These are phyloP conservation scores for Pyricularia sp. DNA, from an alignment of 2,329 filamentous ascomycete genomes.

Conservation along the genomic window DNA sequence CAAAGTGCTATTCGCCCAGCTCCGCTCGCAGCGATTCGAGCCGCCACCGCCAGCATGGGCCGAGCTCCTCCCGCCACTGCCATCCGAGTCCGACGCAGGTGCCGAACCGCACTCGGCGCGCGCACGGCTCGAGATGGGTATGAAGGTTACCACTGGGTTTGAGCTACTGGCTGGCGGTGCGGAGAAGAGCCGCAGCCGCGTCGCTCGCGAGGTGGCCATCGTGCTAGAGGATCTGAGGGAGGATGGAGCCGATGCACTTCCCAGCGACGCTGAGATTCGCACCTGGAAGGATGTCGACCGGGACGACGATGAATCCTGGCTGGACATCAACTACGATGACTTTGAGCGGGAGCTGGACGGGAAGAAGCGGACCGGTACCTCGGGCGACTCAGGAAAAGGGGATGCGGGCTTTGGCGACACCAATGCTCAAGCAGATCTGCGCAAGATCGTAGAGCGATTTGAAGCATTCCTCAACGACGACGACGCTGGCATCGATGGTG, in stretches of 20 bases:
- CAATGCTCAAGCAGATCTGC: constrained; percentile 59
- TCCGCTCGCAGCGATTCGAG: constrained; percentile 73
- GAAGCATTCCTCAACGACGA: constrained; percentile 85
- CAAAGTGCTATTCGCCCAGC: constrained; percentile 77
- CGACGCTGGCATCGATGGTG: constrained; percentile 65
- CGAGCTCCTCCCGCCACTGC: constrained; percentile 15
- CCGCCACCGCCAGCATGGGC: constrained; percentile 41
- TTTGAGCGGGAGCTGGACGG: constrained; percentile 18
- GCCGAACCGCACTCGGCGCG: constrained; percentile 5
- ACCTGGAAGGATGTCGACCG: constrained; percentile 47
- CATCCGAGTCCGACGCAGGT: background rate
- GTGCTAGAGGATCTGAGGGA: constrained; percentile 62
- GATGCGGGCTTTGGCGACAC: constrained; percentile 47
- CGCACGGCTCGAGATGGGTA: constrained; percentile 53
- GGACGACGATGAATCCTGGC: constrained; percentile 82
- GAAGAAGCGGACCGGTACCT: constrained; percentile 13
- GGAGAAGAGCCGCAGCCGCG: constrained; percentile 52
- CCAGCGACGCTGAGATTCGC: constrained; percentile 59
- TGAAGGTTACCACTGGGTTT: constrained; percentile 83
- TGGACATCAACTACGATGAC: constrained; percentile 82
- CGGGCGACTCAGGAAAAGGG: constrained; percentile 12
- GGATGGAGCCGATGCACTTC: constrained; percentile 54
- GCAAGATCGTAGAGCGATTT: constrained; percentile 88
- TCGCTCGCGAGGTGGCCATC: constrained; percentile 62
- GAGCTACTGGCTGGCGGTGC: constrained; percentile 69